phyloP scores from a whole-genome alignment of 495 filamentous ascomycete species.

The Neurospora sp. region DNA sequence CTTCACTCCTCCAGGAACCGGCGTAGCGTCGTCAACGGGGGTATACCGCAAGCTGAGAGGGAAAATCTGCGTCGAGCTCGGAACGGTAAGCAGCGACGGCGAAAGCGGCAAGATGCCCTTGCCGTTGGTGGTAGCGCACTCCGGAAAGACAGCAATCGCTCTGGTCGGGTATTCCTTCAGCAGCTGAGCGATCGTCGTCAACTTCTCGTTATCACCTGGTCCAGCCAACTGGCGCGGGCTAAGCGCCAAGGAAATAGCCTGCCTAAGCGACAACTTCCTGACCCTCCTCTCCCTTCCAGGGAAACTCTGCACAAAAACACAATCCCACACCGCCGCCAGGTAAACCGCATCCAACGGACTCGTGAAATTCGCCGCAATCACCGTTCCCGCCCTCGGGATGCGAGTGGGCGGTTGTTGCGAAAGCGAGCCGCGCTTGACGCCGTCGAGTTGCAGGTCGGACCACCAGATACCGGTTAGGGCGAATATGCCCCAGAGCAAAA shows the following conservation, averaged over 20 bases:
- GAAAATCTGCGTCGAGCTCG: conserved; percentile 63
- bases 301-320: conserved; percentile 80
- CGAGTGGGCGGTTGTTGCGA: conserved; percentile 50
- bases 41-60: conserved; percentile 84
- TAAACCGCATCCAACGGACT: conserved; percentile 90
- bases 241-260: conserved; percentile 66
- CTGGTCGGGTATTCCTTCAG: conserved; percentile 57
- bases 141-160: conserved; percentile 77
- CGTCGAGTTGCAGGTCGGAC: conserved; percentile 93
- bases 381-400: conserved; percentile 61
- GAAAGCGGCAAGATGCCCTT: conserved; percentile 80
- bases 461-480: conserved; percentile 89
- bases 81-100: conserved; percentile 56
- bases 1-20: conserved; percentile 48
- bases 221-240: conserved; percentile 43
- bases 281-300: conserved; percentile 27
- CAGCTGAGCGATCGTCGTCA: conserved; percentile 54
- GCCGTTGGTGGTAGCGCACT: conserved; percentile 89
- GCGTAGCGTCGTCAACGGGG: conserved; percentile 81
- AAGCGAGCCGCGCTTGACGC: conserved; percentile 73
- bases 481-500: conserved; percentile 75
- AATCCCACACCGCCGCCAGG: conserved; percentile 93
- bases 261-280: conserved; percentile 36
- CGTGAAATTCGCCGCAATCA: conserved; percentile 86
- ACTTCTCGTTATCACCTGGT: conserved; percentile 28